Evolutionary conservation across 495 filamentous ascomycete genomes (phyloP).

Genomic region (Aspergillus diversus): DNA sequence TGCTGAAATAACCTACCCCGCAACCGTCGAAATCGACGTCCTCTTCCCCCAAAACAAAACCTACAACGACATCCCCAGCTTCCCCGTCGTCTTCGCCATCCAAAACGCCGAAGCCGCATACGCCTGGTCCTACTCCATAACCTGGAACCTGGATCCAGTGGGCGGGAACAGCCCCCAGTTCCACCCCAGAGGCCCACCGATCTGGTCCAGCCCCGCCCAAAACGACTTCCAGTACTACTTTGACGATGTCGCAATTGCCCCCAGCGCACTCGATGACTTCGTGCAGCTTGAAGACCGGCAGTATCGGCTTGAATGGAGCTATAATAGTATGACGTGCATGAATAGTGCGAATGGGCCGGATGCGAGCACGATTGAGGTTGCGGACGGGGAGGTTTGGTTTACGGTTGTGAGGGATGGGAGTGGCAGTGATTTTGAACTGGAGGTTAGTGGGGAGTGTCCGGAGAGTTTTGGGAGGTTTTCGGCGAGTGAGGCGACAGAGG

Average conservation of each 20-base stretch:
- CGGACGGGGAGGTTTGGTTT: conserved; percentile 5
- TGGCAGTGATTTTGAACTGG: not conserved
- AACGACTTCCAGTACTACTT: conserved; percentile 4
- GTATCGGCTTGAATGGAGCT: conserved; percentile 4
- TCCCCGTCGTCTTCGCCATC: not conserved
- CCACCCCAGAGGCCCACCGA: not conserved
- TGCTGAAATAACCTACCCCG: not conserved
- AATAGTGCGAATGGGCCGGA: not conserved
- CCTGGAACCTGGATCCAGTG: not conserved
- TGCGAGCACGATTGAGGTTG: not conserved
- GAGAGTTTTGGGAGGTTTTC: not conserved
- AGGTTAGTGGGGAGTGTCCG: not conserved
- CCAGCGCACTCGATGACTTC: not conserved
- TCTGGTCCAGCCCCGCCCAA: not conserved
- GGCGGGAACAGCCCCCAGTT: not conserved
- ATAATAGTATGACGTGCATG: not conserved
- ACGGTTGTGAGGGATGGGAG: conserved; percentile 1
- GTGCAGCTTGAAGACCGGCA: not conserved
- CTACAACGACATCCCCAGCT: not conserved
- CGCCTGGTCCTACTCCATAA: conserved; percentile 1
- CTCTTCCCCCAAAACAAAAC: conserved; percentile 1
- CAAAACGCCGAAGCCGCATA: not conserved
- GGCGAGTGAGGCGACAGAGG: not conserved
- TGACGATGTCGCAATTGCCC: not conserved
- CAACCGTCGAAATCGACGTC: not conserved